Percentiles rank a stretch among this genome's conserved stretches.
phyloP scores from a whole-genome alignment of 495 filamentous ascomycete genomes.

The Trypethelium eluteriae region DNA sequence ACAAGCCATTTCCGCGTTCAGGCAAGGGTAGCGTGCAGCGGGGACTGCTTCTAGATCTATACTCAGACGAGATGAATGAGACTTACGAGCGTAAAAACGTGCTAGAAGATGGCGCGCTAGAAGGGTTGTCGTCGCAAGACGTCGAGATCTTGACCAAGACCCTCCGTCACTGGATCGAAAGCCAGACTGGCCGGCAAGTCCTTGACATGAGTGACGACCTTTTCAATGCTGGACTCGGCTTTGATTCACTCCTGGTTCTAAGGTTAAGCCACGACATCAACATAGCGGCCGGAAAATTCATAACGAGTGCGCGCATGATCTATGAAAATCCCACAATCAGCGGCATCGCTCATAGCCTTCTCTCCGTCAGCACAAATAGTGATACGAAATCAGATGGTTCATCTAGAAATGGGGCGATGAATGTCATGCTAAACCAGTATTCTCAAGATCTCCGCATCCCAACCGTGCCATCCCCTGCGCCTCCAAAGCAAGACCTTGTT shows the following conservation, averaged over 20 bases:
- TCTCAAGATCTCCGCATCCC: neutral
- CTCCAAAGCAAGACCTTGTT: neutral
- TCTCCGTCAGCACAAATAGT: neutral
- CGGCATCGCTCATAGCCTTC: neutral
- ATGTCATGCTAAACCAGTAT: neutral
- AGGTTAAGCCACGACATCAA: neutral
- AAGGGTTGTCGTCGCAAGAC: neutral
- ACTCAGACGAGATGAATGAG: constrained; percentile 35
- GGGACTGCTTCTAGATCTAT: constrained; percentile 26
- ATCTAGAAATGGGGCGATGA: neutral
- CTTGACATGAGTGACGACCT: neutral
- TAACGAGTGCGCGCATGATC: neutral
- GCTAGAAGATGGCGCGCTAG: neutral
- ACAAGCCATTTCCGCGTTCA: constrained; percentile 38
- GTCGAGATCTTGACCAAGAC: neutral
- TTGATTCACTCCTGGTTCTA: constrained; percentile 12
- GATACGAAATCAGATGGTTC: neutral
- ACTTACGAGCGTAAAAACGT: constrained; percentile 26
- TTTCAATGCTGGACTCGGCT: neutral
- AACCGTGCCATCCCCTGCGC: too few relatives aligned
- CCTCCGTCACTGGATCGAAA: neutral
- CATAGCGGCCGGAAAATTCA: neutral
- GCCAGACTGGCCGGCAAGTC: neutral
- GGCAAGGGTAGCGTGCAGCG: constrained; percentile 44
- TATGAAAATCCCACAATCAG: neutral